Evolutionary conservation across 352 stramenopile species (phyloP), one percentile per base, ranked within the genome.

Genomic region (Blastocystis sp.): DNA sequence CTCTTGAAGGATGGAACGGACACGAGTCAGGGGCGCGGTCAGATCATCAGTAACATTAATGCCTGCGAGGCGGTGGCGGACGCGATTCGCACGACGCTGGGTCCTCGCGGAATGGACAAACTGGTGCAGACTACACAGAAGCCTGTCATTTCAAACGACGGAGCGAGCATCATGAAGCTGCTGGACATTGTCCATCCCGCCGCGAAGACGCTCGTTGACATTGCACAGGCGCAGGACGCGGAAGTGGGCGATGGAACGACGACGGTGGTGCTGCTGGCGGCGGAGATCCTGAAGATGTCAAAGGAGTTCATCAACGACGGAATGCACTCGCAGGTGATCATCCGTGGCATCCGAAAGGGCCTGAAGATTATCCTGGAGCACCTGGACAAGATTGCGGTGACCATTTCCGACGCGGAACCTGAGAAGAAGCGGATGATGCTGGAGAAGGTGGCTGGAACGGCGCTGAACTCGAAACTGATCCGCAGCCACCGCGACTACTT

Each of bases 391-490:
- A 93, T 95, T 36, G 87, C 93, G 87, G 89, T 96, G 53, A 92
- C 90, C 53, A 89, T 96, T 63, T 89, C 91, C 21, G 91, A 94
- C 3, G 91, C 91, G 65, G 89, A 94, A 72, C 88, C 90, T 42
- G 88, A 92, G 32, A 29, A 54, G 24, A 76, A 49, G 34, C 57
- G 87, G 1, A 46, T 94, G 86, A 93, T 97, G 90, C 90, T 97
- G 6, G 91, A 96, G 88, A 93, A 91, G 42, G 93, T 95, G 56
- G 95, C 93, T 24, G 93, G 92, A 51, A 99, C 96, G 14, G 95
- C 96, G 51, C 90, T 99, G 49, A 98, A 98, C 90, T 97, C 93
- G 48, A 99, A 99, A 92, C 90, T 98, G 29, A 98, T 98, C 87
- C 92, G 93, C 38, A 91, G 90, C 40, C 94, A 98, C 89, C 97